These are phyloP conservation scores for Acorus gramineus DNA, from an alignment of 106 monocot genomes.

Conservation along the genomic window DNA sequence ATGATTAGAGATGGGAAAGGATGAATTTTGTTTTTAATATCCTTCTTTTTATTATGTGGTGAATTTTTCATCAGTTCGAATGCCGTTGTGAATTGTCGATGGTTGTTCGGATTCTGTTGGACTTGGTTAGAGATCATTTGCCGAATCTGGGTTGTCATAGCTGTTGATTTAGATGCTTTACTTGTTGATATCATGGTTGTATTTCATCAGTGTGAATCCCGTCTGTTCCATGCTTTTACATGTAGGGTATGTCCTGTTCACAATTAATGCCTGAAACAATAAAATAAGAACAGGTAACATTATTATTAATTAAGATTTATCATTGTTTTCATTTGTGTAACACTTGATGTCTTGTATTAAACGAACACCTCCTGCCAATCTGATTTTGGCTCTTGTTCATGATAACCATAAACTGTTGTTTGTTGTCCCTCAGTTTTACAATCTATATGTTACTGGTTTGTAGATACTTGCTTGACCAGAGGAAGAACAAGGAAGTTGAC, in stretches of 20 bases:
- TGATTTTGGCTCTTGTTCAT: not conserved
- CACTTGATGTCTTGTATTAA: no score
- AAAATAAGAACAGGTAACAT: no score
- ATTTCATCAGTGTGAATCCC: no score
- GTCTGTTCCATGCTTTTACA: no score
- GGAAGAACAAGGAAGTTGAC: slow-evolving; percentile 63
- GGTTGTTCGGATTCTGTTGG: not conserved
- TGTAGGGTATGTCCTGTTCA: no score
- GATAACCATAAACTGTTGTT: not conserved
- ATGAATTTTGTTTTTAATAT: no score
- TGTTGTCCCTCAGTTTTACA: not conserved
- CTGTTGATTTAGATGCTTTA: not conserved
- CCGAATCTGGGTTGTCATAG: not conserved
- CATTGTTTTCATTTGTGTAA: no score
- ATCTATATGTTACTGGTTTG: slow-evolving; percentile 10
- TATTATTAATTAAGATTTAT: no score
- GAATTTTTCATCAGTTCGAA: not conserved
- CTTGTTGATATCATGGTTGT: not conserved
- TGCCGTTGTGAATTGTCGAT: slow-evolving; percentile 1
- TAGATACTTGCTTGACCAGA: slow-evolving; percentile 75
- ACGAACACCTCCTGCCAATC: not conserved
- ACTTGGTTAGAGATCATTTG: not conserved
- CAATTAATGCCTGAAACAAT: no score
- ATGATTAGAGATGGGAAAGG: no score
- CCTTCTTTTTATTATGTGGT: no score